Conservation (phyloP, 2,329 filamentous ascomycete genomes). For the Fusarium subglutinans region DNA sequence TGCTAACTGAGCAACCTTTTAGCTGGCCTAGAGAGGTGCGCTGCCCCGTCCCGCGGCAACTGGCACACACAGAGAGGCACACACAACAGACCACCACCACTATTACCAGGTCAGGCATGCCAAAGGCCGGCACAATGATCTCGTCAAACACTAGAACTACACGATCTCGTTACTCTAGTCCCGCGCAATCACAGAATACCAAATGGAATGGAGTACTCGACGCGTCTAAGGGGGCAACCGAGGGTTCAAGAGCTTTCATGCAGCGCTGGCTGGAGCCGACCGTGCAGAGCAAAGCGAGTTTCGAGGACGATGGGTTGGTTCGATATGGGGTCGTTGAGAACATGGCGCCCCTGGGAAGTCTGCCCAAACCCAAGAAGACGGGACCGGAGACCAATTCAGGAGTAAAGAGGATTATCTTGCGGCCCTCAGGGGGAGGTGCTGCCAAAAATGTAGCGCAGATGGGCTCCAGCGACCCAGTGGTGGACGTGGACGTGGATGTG, state of each 20-base stretch:
- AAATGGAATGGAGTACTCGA: slow-evolving; percentile 49
- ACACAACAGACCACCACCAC: slow-evolving; percentile 21
- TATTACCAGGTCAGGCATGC: slow-evolving; percentile 4
- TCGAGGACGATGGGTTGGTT: slow-evolving; percentile 79
- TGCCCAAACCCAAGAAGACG: slow-evolving; percentile 66
- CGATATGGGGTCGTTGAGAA: slow-evolving; percentile 80
- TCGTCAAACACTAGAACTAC: slow-evolving; percentile 59
- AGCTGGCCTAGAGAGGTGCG: slow-evolving; percentile 47
- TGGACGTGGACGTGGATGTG: slow-evolving; percentile 30
- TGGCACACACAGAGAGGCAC: slow-evolving; percentile 25
- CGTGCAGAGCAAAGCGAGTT: slow-evolving; percentile 73
- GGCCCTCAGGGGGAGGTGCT: slow-evolving; percentile 48
- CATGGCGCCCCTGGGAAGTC: slow-evolving; percentile 82
- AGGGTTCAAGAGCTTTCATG: slow-evolving; percentile 60
- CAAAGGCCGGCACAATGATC: slow-evolving; percentile 45
- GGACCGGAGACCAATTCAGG: slow-evolving; percentile 42
- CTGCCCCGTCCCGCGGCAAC: slow-evolving; percentile 42
- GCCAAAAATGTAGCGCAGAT: slow-evolving; percentile 41
- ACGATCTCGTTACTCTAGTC: slow-evolving; percentile 67
- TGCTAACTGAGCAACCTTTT: slow-evolving; percentile 25
- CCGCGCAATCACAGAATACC: slow-evolving; percentile 50
- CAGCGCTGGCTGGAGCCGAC: slow-evolving; percentile 68
- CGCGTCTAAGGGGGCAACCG: slow-evolving; percentile 48
- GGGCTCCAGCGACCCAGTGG: slow-evolving; percentile 33
- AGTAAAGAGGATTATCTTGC: slow-evolving; percentile 58